These are phyloP conservation scores for Clonostachys chloroleuca DNA, from an alignment of 2,329 filamentous ascomycete genomes.

Conservation along the genomic window DNA sequence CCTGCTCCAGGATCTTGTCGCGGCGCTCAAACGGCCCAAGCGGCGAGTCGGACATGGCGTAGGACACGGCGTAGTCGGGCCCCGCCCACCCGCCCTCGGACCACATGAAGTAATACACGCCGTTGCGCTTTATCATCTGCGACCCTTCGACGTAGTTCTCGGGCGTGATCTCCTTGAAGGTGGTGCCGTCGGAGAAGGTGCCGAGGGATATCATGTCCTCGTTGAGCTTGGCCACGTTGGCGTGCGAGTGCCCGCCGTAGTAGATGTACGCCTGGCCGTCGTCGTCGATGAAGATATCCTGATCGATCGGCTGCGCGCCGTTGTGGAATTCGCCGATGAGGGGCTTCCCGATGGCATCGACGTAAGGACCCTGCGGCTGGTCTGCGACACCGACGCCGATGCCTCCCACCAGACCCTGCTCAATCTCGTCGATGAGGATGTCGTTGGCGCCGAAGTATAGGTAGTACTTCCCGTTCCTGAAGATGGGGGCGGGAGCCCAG, in stretches of 20 bases:
- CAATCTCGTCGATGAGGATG: conserved; percentile 21
- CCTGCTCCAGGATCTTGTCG: conserved; percentile 34
- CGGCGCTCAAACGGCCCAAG: conserved; percentile 32
- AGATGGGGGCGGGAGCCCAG: conserved; percentile 41
- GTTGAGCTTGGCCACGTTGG: conserved; percentile 35
- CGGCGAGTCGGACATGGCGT: conserved; percentile 30
- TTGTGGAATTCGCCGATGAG: conserved; percentile 30
- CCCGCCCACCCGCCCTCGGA: conserved; percentile 43
- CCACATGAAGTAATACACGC: conserved; percentile 40
- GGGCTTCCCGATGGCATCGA: conserved; percentile 22
- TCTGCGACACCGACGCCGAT: conserved; percentile 27
- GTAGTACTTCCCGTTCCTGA: conserved; percentile 37
- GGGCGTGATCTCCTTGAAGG: conserved; percentile 39
- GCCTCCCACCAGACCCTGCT: conserved; percentile 24
- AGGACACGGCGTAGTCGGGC: conserved; percentile 39
- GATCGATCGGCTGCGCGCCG: conserved; percentile 39
- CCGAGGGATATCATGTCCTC: conserved; percentile 33
- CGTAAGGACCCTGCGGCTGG: conserved; percentile 25
- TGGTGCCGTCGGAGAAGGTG: conserved; percentile 30
- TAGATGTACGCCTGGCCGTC: conserved; percentile 36
- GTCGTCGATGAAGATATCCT: conserved; percentile 33
- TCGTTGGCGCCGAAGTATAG: conserved; percentile 47
- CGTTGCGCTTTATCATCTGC: conserved; percentile 39
- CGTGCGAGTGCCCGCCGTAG: conserved; percentile 29
- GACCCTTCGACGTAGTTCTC: conserved; percentile 24